phyloP scores from a whole-genome alignment of 352 stramenopile species.

The Pythium volutum region DNA sequence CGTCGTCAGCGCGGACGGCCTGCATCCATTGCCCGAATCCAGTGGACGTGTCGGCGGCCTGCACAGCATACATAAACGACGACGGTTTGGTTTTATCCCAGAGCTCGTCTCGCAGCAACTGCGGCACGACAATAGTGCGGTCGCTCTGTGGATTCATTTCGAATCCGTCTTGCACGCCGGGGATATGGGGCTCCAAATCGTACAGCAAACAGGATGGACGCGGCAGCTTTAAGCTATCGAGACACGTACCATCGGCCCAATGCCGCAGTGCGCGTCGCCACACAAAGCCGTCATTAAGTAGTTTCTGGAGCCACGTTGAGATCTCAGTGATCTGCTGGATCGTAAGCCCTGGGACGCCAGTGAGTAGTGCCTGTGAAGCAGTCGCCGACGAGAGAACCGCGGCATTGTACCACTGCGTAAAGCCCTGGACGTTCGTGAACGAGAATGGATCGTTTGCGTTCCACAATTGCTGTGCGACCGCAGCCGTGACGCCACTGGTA shows the following conservation, averaged over 20 bases:
- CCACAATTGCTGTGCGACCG: constrained; percentile 44
- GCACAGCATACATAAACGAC: constrained; percentile 41
- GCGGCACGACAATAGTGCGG: constrained; percentile 16
- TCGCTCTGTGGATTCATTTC: constrained; percentile 54
- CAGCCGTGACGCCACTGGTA: constrained; percentile 33
- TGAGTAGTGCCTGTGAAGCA: constrained; percentile 21
- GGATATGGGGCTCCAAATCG: constrained; percentile 56
- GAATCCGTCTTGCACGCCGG: constrained; percentile 46
- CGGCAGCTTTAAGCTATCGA: constrained; percentile 38
- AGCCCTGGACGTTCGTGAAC: constrained; percentile 46
- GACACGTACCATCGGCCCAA: constrained; percentile 64
- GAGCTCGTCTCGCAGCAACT: constrained; percentile 27
- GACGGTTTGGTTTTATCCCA: constrained; percentile 29
- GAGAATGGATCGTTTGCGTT: constrained; percentile 33
- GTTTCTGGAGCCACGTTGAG: constrained; percentile 36
- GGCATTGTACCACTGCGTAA: constrained; percentile 40
- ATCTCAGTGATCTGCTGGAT: constrained; percentile 36
- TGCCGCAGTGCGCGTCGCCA: constrained; percentile 48
- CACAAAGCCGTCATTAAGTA: constrained; percentile 47
- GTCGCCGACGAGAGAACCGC: constrained; percentile 8
- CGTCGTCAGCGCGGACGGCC: constrained; percentile 31
- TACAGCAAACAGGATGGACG: constrained; percentile 39
- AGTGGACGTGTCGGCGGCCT: constrained; percentile 27
- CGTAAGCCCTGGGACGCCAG: constrained; percentile 29
- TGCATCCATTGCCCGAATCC: constrained; percentile 48